A percentile compares a stretch with the other conserved stretches of the same genome.
These are phyloP conservation scores for Colletotrichum melonis DNA, from an alignment of 2,329 filamentous ascomycete species.

Conservation along the genomic window DNA sequence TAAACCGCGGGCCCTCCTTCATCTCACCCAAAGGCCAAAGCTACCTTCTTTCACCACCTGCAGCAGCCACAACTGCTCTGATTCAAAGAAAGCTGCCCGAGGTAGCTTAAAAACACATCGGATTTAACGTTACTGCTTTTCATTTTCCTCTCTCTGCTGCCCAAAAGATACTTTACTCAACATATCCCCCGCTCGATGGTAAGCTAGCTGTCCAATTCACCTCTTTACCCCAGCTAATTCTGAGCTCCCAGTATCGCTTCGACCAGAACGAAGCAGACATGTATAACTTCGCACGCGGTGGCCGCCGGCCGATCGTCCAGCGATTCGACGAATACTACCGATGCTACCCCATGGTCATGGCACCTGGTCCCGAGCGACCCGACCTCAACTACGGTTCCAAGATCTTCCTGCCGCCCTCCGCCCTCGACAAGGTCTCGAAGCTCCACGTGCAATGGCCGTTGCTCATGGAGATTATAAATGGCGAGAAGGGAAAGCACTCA, in stretches of 20 bases:
- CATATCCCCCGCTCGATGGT: conserved; percentile 37
- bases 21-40: conserved; percentile 14
- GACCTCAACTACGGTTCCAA: conserved; percentile 97
- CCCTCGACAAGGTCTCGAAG: conserved; percentile 94
- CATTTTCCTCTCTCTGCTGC: background rate
- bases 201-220: conserved; percentile 11
- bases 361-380: conserved; percentile 87
- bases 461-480: conserved; percentile 95
- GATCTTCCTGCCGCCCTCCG: conserved; percentile 95
- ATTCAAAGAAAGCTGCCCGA: background rate
- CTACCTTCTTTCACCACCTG: background rate
- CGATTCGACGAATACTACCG: conserved; percentile 99
- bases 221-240: conserved; percentile 14
- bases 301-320: conserved; percentile 66
- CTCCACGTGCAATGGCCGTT: conserved; percentile 98
- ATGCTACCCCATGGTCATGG: conserved; percentile 95
- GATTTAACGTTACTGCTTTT: background rate
- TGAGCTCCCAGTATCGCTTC: conserved; percentile 33
- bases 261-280: conserved; percentile 37
- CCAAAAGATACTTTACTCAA: background rate
- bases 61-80: background rate
- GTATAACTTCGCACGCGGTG: conserved; percentile 44
- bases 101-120: background rate
- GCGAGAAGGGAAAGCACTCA: conserved; percentile 80
- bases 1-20: conserved; percentile 20